Evolutionary conservation across 2,329 filamentous ascomycete species (phyloP).

Genomic region (Scopulariopsis brevicaulis): DNA sequence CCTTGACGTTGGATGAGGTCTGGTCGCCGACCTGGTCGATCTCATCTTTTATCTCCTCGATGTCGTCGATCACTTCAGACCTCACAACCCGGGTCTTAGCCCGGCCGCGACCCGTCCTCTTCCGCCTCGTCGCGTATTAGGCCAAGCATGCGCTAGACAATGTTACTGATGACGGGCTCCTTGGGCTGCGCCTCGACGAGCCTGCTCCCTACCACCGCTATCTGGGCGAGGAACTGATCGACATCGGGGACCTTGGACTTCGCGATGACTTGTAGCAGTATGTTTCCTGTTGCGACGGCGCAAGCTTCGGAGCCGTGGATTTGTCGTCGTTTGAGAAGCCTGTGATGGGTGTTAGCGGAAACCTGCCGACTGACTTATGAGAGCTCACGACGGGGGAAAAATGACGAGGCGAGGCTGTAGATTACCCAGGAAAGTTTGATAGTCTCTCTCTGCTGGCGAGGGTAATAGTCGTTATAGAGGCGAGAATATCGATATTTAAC

Average conservation of each 20-base stretch:
- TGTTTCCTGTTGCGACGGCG: constrained; percentile 80
- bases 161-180: constrained; percentile 89
- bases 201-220: constrained; percentile 66
- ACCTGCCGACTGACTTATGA: no score
- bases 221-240: constrained; percentile 65
- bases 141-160: constrained; percentile 79
- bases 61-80: constrained; percentile 85
- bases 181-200: constrained; percentile 79
- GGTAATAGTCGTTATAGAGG: no score
- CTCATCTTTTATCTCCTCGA: constrained; percentile 93
- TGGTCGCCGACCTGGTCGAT: constrained; percentile 87
- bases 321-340: constrained; percentile 81
- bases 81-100: constrained; percentile 55
- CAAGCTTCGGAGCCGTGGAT: constrained; percentile 81
- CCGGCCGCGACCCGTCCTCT: constrained; percentile 44
- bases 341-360: constrained; percentile 20
- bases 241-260: constrained; percentile 70
- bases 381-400: constrained; percentile 8
- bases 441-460: no score
- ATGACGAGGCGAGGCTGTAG: constrained; percentile 73
- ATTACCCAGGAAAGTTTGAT: no score
- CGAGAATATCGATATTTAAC: no score
- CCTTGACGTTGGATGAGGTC: constrained; percentile 77
- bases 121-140: constrained; percentile 86
- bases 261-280: constrained; percentile 78